Conservation (phyloP, 2,329 filamentous ascomycete genomes). For the Penicillium palitans region DNA sequence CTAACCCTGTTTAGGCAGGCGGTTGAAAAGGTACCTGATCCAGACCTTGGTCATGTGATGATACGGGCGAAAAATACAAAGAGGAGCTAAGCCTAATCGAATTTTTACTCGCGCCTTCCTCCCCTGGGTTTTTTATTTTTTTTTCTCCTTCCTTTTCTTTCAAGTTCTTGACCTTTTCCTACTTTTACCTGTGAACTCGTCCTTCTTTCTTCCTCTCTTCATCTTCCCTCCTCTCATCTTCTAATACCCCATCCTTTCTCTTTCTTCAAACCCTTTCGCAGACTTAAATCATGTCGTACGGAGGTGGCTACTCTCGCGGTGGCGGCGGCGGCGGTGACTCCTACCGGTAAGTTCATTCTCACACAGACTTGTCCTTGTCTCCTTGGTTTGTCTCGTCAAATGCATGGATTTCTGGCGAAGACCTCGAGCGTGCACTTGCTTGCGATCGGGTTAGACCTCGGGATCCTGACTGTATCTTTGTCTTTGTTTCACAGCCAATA, state of each 20-base stretch:
- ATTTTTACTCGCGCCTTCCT: slow-evolving; percentile 27
- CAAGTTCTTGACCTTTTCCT: slow-evolving; percentile 26
- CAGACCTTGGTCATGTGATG: slow-evolving; percentile 6
- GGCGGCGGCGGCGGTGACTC: slow-evolving; percentile 48
- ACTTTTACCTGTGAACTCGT: slow-evolving; percentile 22
- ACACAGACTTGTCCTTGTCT: background rate
- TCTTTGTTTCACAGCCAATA: background rate
- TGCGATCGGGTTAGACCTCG: background rate
- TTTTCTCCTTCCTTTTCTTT: slow-evolving; percentile 20
- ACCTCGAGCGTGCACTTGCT: background rate
- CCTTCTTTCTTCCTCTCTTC: slow-evolving; percentile 5
- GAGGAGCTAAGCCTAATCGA: slow-evolving; percentile 29
- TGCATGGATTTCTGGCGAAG: background rate
- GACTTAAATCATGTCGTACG: slow-evolving; percentile 68
- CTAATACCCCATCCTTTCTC: background rate
- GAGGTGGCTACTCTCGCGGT: slow-evolving; percentile 53
- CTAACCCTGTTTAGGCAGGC: background rate
- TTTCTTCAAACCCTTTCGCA: slow-evolving; percentile 11
- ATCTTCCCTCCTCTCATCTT: slow-evolving; percentile 5
- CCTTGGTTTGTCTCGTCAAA: background rate
- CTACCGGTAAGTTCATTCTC: slow-evolving; percentile 43
- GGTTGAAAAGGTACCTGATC: slow-evolving; percentile 1
- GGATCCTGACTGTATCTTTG: background rate
- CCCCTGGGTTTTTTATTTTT: slow-evolving; percentile 28
- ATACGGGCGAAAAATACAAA: slow-evolving; percentile 1